Conservation (phyloP, 2,329 filamentous ascomycete species). For the Claviceps maximensis region DNA sequence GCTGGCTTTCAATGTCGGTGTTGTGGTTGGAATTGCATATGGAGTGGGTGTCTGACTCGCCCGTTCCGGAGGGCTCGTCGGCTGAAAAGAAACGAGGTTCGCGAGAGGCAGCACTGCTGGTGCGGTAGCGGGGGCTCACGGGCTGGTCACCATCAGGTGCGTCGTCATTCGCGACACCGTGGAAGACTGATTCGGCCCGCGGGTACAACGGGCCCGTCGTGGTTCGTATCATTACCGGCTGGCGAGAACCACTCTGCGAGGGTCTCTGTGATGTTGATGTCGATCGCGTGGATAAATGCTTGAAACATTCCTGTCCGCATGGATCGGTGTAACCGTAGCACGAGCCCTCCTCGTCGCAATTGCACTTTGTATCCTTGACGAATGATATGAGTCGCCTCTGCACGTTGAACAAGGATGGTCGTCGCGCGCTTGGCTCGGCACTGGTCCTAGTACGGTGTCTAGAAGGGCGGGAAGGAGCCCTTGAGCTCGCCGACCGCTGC, state of each 20-base stretch:
- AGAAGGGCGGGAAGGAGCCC: constrained; percentile 9
- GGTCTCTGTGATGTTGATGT: constrained; percentile 11
- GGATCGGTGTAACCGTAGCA: constrained; percentile 54
- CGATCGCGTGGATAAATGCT: constrained; percentile 36
- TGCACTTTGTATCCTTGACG: constrained; percentile 49
- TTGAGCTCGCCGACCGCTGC: constrained; percentile 10
- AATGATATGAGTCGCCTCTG: constrained; percentile 48
- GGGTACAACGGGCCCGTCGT: constrained; percentile 24
- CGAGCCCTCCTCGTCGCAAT: constrained; percentile 46
- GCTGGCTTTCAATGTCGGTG: constrained; percentile 31
- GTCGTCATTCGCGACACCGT: constrained; percentile 15
- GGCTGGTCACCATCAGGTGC: constrained; percentile 14
- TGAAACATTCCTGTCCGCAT: constrained; percentile 53
- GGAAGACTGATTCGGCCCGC: constrained; percentile 14
- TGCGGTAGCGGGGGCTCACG: constrained; percentile 21
- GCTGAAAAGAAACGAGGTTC: constrained; percentile 20
- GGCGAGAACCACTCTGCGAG: constrained; percentile 16
- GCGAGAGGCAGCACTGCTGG: constrained; percentile 26
- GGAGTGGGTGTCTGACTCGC: constrained; percentile 11
- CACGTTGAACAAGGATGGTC: constrained; percentile 36
- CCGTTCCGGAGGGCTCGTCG: constrained; percentile 11
- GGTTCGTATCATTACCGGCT: constrained; percentile 27
- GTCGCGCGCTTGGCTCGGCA: constrained; percentile 22
- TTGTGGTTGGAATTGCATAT: constrained; percentile 18
- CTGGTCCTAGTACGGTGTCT: constrained; percentile 17